phyloP scores from a whole-genome alignment of 2,329 filamentous ascomycete species.

The Aspergillus candidus region DNA sequence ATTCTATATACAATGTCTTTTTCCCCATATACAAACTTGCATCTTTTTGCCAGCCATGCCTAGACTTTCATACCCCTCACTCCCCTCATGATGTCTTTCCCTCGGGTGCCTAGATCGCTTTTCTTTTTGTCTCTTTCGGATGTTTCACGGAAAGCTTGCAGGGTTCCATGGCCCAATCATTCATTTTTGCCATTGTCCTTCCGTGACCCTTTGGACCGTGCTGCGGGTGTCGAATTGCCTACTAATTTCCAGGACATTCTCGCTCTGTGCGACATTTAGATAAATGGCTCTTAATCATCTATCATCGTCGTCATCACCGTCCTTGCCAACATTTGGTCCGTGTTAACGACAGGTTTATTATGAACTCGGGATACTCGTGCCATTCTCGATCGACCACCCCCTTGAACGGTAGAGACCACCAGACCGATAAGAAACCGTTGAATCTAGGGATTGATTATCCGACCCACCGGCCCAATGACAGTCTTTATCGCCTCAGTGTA shows the following conservation, averaged over 20 bases:
- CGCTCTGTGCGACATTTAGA: slow-evolving; percentile 8
- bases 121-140: slow-evolving; percentile 9
- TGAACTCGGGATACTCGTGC: too few relatives aligned
- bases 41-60: neutral
- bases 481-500: slow-evolving; percentile 33
- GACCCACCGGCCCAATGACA: slow-evolving; percentile 20
- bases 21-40: neutral
- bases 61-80: slow-evolving; percentile 1
- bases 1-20: neutral
- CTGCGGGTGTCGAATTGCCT: slow-evolving; percentile 10
- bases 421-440: too few relatives aligned
- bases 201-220: slow-evolving; percentile 7
- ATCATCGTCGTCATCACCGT: neutral
- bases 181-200: slow-evolving; percentile 4
- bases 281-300: slow-evolving; percentile 4
- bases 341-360: neutral
- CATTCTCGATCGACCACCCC: too few relatives aligned
- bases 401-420: too few relatives aligned
- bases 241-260: slow-evolving; percentile 9
- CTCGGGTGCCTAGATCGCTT: slow-evolving; percentile 13
- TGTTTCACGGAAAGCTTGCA: slow-evolving; percentile 3
- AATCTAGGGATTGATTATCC: neutral
- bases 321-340: slow-evolving; percentile 8
- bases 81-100: neutral
- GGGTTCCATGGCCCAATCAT: slow-evolving; percentile 13